Conservation (phyloP, 768 basidiomycete species). For the Pleurotus tuoliensis region DNA sequence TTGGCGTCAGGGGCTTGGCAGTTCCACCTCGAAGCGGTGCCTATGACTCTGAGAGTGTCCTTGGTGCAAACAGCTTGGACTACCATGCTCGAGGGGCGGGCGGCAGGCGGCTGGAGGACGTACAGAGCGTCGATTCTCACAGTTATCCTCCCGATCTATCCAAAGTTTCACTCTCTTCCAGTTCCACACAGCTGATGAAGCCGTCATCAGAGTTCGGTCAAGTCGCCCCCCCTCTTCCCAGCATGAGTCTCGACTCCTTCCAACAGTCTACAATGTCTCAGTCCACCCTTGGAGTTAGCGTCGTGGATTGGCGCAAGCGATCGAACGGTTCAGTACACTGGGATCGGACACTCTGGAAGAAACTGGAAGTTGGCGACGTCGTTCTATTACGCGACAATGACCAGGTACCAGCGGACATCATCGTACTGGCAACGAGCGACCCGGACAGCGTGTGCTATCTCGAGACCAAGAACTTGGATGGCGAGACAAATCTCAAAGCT, state of each 20-base stretch:
- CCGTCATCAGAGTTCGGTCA: constrained; percentile 30
- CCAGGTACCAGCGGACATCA: constrained; percentile 93
- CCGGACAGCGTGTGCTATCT: constrained; percentile 90
- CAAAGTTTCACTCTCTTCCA: constrained; percentile 31
- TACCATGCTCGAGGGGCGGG: constrained; percentile 37
- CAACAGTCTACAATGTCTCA: constrained; percentile 56
- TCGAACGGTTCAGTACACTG: constrained; percentile 72
- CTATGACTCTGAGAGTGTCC: constrained; percentile 2
- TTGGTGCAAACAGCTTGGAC: constrained; percentile 40
- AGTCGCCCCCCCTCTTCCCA: constrained; percentile 22
- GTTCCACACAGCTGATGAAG: constrained; percentile 25
- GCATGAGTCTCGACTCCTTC: constrained; percentile 35
- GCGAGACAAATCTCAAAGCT: constrained; percentile 95
- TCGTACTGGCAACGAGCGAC: constrained; percentile 90
- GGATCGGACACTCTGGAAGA: constrained; percentile 98
- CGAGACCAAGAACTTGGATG: constrained; percentile 97
- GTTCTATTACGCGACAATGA: constrained; percentile 91
- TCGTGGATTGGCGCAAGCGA: constrained; percentile 76
- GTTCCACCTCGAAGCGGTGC: neutral
- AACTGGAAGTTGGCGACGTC: constrained; percentile 95
- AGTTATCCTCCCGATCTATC: constrained; percentile 57
- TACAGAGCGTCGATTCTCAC: constrained; percentile 63
- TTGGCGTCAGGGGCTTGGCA: constrained; percentile 1
- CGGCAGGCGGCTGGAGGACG: constrained; percentile 58
- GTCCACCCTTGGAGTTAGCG: constrained; percentile 37